These are phyloP conservation scores for Myxozyma geophila DNA, from an alignment of 805 yeast genomes.

Conservation along the genomic window DNA sequence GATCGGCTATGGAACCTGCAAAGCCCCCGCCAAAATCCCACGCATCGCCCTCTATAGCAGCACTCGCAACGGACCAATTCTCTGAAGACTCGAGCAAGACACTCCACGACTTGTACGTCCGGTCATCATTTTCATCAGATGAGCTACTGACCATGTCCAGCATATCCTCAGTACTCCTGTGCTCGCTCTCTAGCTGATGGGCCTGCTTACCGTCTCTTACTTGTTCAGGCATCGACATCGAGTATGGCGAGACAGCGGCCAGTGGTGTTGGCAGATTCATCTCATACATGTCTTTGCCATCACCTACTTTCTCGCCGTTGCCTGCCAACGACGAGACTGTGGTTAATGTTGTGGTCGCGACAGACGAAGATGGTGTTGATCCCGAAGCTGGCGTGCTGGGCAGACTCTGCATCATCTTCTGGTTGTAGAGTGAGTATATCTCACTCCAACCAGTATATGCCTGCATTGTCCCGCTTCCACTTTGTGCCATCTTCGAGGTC, in stretches of 20 bases:
- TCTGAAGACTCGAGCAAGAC: constrained; percentile 5
- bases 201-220: too few species aligned
- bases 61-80: constrained; percentile 3
- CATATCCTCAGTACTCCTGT: background rate
- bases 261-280: too few species aligned
- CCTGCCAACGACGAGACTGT: too few species aligned
- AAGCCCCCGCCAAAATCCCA: constrained; percentile 1
- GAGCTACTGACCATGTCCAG: background rate
- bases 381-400: background rate
- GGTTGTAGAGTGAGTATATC: background rate
- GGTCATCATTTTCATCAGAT: background rate
- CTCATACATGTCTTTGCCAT: too few species aligned
- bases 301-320: too few species aligned
- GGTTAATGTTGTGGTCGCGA: background rate
- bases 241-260: too few species aligned
- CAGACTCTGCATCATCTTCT: background rate
- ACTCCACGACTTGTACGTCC: background rate
- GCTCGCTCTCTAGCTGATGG: too few species aligned
- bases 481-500: background rate
- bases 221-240: too few species aligned
- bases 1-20: background rate
- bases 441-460: background rate
- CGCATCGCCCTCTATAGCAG: background rate
- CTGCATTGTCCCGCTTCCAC: background rate
- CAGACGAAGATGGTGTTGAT: background rate